phyloP scores from a whole-genome alignment of 2,329 filamentous ascomycete species.

The Dichotomopilus funicola region DNA sequence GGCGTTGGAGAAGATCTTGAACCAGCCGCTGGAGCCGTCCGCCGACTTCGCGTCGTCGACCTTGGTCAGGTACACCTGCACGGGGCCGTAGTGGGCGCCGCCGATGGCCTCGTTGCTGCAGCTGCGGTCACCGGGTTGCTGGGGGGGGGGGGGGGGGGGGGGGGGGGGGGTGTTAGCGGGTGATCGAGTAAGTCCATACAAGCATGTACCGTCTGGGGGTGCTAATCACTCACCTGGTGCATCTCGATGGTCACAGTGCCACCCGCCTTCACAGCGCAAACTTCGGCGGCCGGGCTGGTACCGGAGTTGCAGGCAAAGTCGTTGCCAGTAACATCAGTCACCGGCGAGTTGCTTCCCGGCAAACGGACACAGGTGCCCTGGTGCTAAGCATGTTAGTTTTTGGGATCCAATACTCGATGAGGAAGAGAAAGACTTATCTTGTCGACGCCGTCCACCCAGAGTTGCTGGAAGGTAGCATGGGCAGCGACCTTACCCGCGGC shows the following conservation, averaged over 20 bases:
- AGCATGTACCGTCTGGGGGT: not conserved
- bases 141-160: not conserved
- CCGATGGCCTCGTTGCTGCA: constrained; percentile 45
- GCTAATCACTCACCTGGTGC: constrained; percentile 31
- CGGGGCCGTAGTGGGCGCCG: constrained; percentile 46
- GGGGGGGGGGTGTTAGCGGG: not conserved
- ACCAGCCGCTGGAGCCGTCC: constrained; percentile 39
- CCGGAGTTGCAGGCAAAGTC: constrained; percentile 42
- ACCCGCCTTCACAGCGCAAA: constrained; percentile 44
- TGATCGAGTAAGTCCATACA: not conserved
- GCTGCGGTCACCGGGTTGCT: constrained; percentile 36
- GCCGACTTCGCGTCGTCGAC: constrained; percentile 40
- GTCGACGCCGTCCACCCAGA: constrained; percentile 41
- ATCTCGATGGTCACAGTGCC: constrained; percentile 50
- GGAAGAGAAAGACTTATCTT: constrained; percentile 29
- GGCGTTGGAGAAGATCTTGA: constrained; percentile 45
- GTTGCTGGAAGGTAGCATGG: constrained; percentile 46
- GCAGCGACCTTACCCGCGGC: constrained; percentile 33
- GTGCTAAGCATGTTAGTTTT: constrained; percentile 28
- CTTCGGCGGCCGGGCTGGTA: constrained; percentile 32
- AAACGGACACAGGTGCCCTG: constrained; percentile 41
- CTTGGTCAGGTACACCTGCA: constrained; percentile 42
- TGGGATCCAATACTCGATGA: not conserved
- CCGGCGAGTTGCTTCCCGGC: constrained; percentile 44
- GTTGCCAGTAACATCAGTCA: constrained; percentile 38